A percentile compares a stretch with the other conserved stretches of the same genome.
These are phyloP conservation scores for Elsinoe australis DNA, from an alignment of 2,329 filamentous ascomycete genomes.

Conservation along the genomic window DNA sequence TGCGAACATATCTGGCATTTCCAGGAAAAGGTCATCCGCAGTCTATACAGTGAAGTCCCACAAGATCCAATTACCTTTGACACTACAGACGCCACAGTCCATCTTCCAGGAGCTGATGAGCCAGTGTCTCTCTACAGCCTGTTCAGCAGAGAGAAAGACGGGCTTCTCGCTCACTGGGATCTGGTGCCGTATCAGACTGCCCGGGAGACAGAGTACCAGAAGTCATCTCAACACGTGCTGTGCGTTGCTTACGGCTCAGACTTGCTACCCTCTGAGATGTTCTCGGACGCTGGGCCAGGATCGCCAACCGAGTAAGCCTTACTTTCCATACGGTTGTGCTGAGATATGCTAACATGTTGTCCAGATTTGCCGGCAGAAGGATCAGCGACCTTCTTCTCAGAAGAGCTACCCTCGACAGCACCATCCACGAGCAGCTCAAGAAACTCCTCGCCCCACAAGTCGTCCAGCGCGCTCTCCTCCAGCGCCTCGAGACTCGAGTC, in stretches of 20 bases:
- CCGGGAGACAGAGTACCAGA: neutral
- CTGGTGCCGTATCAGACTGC: neutral
- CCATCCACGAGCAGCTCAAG: conserved; percentile 2
- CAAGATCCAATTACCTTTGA: neutral
- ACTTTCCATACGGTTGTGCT: neutral
- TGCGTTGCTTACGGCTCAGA: neutral
- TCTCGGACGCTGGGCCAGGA: neutral
- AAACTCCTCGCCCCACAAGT: neutral
- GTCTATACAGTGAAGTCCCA: neutral
- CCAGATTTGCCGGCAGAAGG: neutral
- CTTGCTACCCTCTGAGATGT: neutral
- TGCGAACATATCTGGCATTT: conserved; percentile 13
- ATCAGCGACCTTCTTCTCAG: neutral
- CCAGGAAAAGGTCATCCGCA: neutral
- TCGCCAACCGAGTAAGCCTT: neutral
- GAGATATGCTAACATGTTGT: neutral
- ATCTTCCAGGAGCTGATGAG: neutral
- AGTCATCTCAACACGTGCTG: neutral
- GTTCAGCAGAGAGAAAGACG: neutral
- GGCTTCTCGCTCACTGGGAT: neutral
- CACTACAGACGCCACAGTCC: neutral
- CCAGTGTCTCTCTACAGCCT: neutral
- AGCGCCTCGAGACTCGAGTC: neutral
- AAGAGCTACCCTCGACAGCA: neutral
- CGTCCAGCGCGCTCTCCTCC: neutral